These are phyloP conservation scores for Cladosporium sp. DNA, from an alignment of 2,329 filamentous ascomycete species.

Conservation along the genomic window DNA sequence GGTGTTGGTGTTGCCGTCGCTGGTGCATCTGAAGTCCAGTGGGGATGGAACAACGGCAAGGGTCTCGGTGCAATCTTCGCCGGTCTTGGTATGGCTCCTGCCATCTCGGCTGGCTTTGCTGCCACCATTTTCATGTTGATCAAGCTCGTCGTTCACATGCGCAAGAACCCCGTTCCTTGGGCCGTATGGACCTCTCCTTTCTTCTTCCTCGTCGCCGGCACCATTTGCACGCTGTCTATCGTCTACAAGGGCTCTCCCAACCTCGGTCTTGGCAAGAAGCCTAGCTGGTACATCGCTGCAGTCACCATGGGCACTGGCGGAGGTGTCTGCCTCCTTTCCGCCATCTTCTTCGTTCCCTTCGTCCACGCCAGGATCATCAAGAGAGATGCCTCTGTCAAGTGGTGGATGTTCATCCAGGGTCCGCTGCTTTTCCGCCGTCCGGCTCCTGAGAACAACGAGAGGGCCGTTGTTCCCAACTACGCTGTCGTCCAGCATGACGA, in stretches of 20 bases:
- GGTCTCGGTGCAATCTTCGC: conserved; percentile 43
- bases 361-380: conserved; percentile 29
- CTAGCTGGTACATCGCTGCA: conserved; percentile 44
- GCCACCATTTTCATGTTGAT: conserved; percentile 48
- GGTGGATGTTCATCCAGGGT: conserved; percentile 31
- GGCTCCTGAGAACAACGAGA: conserved; percentile 48
- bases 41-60: conserved; percentile 40
- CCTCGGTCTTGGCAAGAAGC: conserved; percentile 43
- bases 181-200: conserved; percentile 46
- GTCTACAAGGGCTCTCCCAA: conserved; percentile 46
- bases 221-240: conserved; percentile 55
- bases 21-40: conserved; percentile 33
- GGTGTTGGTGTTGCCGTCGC: conserved; percentile 59
- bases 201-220: conserved; percentile 48
- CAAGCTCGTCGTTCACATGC: conserved; percentile 49
- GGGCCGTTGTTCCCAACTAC: conserved; percentile 66
- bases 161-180: conserved; percentile 46
- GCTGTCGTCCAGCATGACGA: conserved; percentile 67
- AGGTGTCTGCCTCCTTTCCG: conserved; percentile 38
- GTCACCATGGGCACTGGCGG: conserved; percentile 44
- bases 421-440: conserved; percentile 49
- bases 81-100: conserved; percentile 47
- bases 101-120: conserved; percentile 45
- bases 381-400: conserved; percentile 29
- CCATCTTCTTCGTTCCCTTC: conserved; percentile 36